phyloP scores from a whole-genome alignment of 139 green algal species.

The Chlorella ohadii region DNA sequence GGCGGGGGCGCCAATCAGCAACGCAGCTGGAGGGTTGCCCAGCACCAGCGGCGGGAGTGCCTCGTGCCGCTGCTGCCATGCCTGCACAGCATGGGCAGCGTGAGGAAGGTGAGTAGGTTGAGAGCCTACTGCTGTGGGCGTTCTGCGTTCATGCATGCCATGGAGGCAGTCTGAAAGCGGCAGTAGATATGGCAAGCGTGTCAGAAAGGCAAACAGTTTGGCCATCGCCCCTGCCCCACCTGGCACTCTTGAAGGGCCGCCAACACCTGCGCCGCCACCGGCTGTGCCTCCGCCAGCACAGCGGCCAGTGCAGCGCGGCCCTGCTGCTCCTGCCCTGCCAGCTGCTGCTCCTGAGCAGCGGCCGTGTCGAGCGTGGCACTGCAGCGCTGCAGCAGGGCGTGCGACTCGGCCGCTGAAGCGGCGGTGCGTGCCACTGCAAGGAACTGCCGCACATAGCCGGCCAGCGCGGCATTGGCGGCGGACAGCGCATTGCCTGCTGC shows the following conservation, averaged over 20 bases:
- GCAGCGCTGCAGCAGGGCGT: slow-evolving; percentile 19
- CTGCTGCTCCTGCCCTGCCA: slow-evolving; percentile 7
- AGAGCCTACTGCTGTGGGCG: too few species aligned
- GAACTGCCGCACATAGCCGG: slow-evolving; percentile 3
- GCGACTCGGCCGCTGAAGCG: neutral
- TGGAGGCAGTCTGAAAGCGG: too few species aligned
- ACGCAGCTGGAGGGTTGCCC: neutral
- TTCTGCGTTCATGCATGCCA: too few species aligned
- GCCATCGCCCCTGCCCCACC: neutral
- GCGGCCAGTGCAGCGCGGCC: neutral
- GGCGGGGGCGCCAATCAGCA: neutral
- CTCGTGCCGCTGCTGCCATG: slow-evolving; percentile 19
- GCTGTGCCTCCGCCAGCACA: slow-evolving; percentile 5
- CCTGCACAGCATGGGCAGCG: slow-evolving; percentile 10
- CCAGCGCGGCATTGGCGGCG: neutral
- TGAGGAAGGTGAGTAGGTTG: neutral
- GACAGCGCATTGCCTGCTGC: slow-evolving; percentile 25
- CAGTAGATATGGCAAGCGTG: too few species aligned
- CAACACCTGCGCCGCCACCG: slow-evolving; percentile 5
- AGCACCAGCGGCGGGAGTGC: slow-evolving; percentile 22
- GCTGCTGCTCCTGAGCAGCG: slow-evolving; percentile 31
- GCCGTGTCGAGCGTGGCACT: slow-evolving; percentile 1
- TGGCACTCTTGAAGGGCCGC: slow-evolving; percentile 17
- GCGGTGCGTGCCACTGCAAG: slow-evolving; percentile 18
- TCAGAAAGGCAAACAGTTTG: too few species aligned